phyloP scores from a whole-genome alignment of 2,329 filamentous ascomycete species.

The Colletotrichum gloeosporioides region DNA sequence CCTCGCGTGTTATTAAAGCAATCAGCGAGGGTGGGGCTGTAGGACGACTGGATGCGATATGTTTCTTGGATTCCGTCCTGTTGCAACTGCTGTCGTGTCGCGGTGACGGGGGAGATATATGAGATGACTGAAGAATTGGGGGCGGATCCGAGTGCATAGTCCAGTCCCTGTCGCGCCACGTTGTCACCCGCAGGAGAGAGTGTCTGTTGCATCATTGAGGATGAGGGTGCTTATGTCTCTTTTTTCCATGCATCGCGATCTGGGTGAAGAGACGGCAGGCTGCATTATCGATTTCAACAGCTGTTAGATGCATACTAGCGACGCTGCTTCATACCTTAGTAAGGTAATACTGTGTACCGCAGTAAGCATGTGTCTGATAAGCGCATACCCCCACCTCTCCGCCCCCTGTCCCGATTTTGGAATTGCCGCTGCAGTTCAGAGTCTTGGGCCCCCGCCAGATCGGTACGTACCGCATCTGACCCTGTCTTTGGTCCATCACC shows the following conservation, averaged over 20 bases:
- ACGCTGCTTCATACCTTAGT: neutral
- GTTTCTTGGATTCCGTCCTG: neutral
- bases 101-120: neutral
- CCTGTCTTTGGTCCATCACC: neutral
- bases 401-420: neutral
- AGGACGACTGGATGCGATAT: constrained; percentile 1
- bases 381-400: neutral
- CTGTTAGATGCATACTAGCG: neutral
- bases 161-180: neutral
- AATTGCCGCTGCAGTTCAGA: constrained; percentile 1
- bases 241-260: neutral
- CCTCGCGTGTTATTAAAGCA: constrained; percentile 11
- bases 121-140: neutral
- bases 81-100: neutral
- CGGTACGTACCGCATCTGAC: neutral
- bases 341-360: neutral
- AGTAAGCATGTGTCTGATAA: neutral
- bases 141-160: neutral
- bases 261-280: neutral
- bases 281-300: neutral
- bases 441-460: neutral
- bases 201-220: neutral
- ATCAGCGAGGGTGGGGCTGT: constrained; percentile 16
- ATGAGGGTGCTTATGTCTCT: neutral
- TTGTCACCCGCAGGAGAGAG: neutral